Evolutionary conservation across 164 flowering plant genomes (phyloP).

Genomic region (Piper longum): DNA sequence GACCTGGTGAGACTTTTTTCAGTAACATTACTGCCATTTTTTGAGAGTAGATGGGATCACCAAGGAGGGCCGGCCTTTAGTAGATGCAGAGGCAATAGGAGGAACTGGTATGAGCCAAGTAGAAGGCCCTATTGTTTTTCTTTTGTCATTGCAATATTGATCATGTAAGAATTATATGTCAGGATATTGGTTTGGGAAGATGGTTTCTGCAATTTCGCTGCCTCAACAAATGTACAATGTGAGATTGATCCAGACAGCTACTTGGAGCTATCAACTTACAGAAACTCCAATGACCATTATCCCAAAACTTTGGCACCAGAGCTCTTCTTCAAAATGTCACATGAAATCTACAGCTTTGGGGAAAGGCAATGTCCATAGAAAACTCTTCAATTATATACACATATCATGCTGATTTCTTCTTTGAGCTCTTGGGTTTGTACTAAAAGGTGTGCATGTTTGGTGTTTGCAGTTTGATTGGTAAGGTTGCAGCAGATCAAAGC

Average conservation of each 20-base stretch:
- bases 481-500: constrained; percentile 91
- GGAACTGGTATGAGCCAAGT: constrained; percentile 60
- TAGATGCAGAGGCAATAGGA: constrained; percentile 91
- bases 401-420: no score
- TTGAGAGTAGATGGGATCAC: constrained; percentile 62
- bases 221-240: constrained; percentile 27
- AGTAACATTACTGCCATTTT: not conserved
- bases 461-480: constrained; percentile 62
- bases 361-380: constrained; percentile 45
- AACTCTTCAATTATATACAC: no score
- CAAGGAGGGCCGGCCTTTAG: constrained; percentile 71
- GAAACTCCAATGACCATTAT: constrained; percentile 42
- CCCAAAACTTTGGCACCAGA: constrained; percentile 86
- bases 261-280: constrained; percentile 24
- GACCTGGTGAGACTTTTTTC: no score
- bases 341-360: constrained; percentile 97
- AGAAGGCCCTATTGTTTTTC: not conserved
- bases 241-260: constrained; percentile 35
- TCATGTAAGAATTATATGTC: constrained; percentile 4
- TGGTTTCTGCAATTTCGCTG: constrained; percentile 93
- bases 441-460: not conserved
- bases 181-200: constrained; percentile 99
- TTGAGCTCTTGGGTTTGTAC: not conserved
- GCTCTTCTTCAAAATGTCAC: constrained; percentile 98
- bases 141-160: not conserved